A percentile compares a stretch with the other conserved stretches of the same genome.
Conservation (phyloP, 78 protist species). For the Chrysochromulina parva region DNA sequence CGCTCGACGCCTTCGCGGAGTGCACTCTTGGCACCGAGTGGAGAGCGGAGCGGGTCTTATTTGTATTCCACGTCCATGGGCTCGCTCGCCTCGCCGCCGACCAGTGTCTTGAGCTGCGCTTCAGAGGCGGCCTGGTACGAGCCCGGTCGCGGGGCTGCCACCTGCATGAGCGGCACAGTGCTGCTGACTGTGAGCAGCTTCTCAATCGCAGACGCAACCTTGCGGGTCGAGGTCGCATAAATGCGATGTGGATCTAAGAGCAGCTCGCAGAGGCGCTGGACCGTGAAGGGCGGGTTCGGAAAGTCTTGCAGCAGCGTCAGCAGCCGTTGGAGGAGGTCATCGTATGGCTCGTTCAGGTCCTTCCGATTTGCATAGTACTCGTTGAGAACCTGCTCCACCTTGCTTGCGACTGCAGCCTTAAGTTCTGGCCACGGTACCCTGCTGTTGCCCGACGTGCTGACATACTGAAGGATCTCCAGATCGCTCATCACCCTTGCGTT, state of each 20-base stretch:
- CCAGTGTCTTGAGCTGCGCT: background rate
- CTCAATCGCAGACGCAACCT: background rate
- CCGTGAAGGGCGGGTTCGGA: background rate
- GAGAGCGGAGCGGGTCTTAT: too few species aligned
- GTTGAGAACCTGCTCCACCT: background rate
- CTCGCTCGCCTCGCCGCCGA: too few species aligned
- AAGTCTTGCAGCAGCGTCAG: conserved; percentile 11
- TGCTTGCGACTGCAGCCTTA: background rate
- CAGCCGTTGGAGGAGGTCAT: background rate
- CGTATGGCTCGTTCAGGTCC: background rate
- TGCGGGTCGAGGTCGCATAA: background rate
- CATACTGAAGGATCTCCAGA: too few species aligned
- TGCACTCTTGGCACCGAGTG: too few species aligned
- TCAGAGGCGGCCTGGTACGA: background rate
- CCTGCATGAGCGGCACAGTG: background rate
- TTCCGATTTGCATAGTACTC: background rate
- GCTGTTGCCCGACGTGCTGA: background rate
- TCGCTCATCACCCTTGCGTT: too few species aligned
- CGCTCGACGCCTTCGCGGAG: too few species aligned
- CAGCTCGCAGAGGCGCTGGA: conserved; percentile 6
- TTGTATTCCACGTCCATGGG: too few species aligned
- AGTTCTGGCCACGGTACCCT: background rate
- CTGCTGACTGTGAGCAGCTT: background rate
- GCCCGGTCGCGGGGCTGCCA: background rate
- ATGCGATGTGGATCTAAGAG: background rate